phyloP scores from a whole-genome alignment of 75 land plant genomes.

The Cunninghamia lanceolata region DNA sequence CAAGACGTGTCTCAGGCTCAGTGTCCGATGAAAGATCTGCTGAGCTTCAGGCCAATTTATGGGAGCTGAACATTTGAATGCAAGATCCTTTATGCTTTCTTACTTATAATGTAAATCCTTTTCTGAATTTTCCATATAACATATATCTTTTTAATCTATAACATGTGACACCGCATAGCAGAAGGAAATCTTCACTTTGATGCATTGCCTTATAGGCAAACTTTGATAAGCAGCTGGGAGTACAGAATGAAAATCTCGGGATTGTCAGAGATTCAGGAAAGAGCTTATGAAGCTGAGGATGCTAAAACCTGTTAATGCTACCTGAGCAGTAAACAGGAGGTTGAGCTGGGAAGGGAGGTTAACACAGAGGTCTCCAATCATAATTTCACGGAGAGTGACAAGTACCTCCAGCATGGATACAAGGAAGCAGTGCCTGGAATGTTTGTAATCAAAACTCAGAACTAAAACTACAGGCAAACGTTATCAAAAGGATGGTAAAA shows the following conservation, averaged over 20 bases:
- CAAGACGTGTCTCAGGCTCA: background rate
- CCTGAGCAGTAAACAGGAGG: background rate
- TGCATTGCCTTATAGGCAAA: background rate
- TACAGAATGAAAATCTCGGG: background rate
- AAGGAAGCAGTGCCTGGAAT: background rate
- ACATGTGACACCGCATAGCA: background rate
- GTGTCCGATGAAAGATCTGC: background rate
- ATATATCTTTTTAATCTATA: background rate
- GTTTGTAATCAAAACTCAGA: background rate
- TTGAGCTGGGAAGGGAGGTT: background rate
- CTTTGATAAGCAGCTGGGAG: background rate
- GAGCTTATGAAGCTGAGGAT: background rate
- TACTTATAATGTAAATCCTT: background rate
- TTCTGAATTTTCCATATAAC: background rate
- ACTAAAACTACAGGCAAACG: background rate
- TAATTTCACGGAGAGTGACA: background rate
- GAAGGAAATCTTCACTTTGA: background rate
- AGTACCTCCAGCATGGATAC: background rate
- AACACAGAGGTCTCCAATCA: background rate
- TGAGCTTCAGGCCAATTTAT: conserved; percentile 2
- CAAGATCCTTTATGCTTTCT: background rate
- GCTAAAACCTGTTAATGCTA: background rate
- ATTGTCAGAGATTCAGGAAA: background rate
- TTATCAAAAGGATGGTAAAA: background rate
- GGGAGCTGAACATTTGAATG: background rate